Conservation (phyloP, 2,329 filamentous ascomycete genomes). For the Phialophora verrucosa region DNA sequence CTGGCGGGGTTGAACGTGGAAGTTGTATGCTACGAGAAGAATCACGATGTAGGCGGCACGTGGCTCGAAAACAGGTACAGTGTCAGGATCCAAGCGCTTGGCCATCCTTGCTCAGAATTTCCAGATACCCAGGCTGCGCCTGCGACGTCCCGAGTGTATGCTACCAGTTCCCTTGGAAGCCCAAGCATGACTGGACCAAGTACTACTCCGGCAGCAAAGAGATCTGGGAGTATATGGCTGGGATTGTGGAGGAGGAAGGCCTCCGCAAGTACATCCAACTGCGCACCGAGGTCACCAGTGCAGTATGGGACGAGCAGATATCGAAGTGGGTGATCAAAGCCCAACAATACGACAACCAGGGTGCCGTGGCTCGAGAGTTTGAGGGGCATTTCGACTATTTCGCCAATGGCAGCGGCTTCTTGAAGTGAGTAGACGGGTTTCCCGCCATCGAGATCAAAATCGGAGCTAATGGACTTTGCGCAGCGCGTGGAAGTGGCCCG, state of each 20-base stretch:
- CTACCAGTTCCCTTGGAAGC: slow-evolving; percentile 48
- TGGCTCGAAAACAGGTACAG: slow-evolving; percentile 29
- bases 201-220: slow-evolving; percentile 66
- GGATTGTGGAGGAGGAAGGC: slow-evolving; percentile 36
- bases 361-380: too few species aligned
- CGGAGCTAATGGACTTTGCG: slow-evolving; percentile 58
- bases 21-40: slow-evolving; percentile 36
- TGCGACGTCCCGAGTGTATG: slow-evolving; percentile 43
- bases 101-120: too few species aligned
- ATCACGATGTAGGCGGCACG: slow-evolving; percentile 35
- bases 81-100: too few species aligned
- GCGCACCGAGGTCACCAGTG: slow-evolving; percentile 60
- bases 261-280: slow-evolving; percentile 64
- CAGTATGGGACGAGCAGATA: slow-evolving; percentile 59
- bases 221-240: slow-evolving; percentile 60
- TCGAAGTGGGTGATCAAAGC: slow-evolving; percentile 46
- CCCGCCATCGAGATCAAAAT: slow-evolving; percentile 40
- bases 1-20: background rate
- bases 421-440: too few species aligned
- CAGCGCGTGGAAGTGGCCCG: slow-evolving; percentile 60
- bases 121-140: slow-evolving; percentile 42
- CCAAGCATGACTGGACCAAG: slow-evolving; percentile 57
- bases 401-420: too few species aligned
- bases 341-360: slow-evolving; percentile 32
- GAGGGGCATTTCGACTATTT: too few species aligned